Conservation (phyloP, 805 yeast genomes). For the Lipomyces yamadae region DNA sequence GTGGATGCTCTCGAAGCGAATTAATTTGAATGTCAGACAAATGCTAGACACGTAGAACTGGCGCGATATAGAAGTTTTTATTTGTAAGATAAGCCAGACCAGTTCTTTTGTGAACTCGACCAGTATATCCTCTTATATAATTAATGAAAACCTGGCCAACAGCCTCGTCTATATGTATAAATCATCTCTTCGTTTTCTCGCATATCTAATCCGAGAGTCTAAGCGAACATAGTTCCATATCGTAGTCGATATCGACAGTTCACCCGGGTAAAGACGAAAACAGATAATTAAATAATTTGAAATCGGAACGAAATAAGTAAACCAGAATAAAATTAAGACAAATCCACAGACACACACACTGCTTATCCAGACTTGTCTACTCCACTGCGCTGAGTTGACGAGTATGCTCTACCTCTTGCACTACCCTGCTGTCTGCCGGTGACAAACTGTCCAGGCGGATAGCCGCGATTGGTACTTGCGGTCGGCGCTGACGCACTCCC, state of each 20-base stretch:
- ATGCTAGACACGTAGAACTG: slow-evolving; percentile 41
- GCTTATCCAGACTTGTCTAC: not conserved
- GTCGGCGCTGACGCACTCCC: not conserved
- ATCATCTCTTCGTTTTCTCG: not conserved
- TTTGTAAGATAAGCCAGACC: not conserved
- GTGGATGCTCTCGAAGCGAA: slow-evolving; percentile 48
- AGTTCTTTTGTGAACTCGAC: not conserved
- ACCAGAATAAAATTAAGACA: not conserved
- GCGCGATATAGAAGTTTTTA: not conserved
- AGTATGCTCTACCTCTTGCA: slow-evolving; percentile 4
- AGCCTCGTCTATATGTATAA: not conserved
- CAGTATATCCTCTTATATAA: not conserved
- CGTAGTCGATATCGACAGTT: not conserved
- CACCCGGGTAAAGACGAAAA: not conserved
- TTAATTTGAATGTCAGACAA: slow-evolving; percentile 51
- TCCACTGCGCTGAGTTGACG: not conserved
- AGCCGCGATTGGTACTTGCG: not conserved
- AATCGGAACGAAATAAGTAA: not conserved
- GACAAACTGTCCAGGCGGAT: not conserved
- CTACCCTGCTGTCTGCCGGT: not conserved
- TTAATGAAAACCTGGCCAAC: not conserved
- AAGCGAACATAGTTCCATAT: not conserved
- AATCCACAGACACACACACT: not conserved
- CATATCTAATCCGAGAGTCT: not conserved
- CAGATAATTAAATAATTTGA: not conserved